A percentile compares a stretch with the other conserved stretches of the same genome.
Evolutionary conservation across 352 stramenopile species (phyloP).

Genomic region (Globisporangium viniferum): DNA sequence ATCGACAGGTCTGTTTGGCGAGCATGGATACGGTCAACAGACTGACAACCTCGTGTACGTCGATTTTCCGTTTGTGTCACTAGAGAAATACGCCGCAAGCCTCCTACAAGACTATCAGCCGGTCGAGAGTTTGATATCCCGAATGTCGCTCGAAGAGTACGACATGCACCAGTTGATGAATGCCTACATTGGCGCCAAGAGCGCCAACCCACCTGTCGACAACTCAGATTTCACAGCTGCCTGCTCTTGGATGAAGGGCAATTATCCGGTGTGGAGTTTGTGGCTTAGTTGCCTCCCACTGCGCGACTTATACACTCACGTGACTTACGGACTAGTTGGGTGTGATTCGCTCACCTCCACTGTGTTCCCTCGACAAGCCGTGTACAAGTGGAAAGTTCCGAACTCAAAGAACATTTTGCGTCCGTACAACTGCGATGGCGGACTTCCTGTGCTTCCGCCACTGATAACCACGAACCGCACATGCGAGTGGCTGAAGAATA

Average conservation of each 20-base stretch:
- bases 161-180: conserved; percentile 21
- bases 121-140: conserved; percentile 4
- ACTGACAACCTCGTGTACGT: conserved; percentile 39
- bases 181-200: conserved; percentile 5
- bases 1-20: conserved; percentile 37
- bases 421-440: conserved; percentile 44
- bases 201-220: neutral
- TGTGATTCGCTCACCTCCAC: conserved; percentile 22
- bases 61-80: conserved; percentile 33
- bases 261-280: conserved; percentile 33
- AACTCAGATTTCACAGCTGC: conserved; percentile 32
- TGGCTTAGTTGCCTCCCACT: conserved; percentile 37
- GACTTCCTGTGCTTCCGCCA: conserved; percentile 18
- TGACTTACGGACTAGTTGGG: conserved; percentile 27
- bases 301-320: conserved; percentile 32
- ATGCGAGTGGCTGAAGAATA: conserved; percentile 34
- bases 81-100: conserved; percentile 34
- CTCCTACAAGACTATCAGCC: conserved; percentile 14
- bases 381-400: conserved; percentile 36
- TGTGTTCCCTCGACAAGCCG: conserved; percentile 23
- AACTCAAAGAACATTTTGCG: conserved; percentile 29
- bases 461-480: conserved; percentile 33
- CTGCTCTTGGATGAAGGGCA: conserved; percentile 43
- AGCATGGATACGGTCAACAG: conserved; percentile 41
- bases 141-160: conserved; percentile 14